A percentile compares a stretch with the other conserved stretches of the same genome.
These are phyloP conservation scores for Metarhizium guizhouense DNA, from an alignment of 2,329 filamentous ascomycete genomes.

Conservation along the genomic window DNA sequence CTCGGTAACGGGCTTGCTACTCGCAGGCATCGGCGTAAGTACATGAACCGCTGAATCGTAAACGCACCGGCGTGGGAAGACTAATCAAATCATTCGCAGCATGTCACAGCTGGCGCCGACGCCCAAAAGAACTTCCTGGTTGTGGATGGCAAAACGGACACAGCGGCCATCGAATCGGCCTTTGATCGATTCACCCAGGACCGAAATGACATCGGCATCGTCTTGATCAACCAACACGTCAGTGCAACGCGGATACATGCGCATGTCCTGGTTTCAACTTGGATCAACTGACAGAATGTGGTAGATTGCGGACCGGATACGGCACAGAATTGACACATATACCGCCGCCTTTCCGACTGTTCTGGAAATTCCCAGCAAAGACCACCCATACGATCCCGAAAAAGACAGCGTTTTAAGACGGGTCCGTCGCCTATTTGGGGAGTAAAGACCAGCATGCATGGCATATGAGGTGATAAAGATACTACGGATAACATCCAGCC, in stretches of 20 bases:
- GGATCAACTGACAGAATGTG: not conserved
- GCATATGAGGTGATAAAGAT: not conserved
- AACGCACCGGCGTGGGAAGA: not conserved
- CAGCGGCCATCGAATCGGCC: slow-evolving; percentile 73
- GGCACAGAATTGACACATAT: slow-evolving; percentile 82
- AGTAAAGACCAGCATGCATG: slow-evolving; percentile 36
- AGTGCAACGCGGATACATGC: slow-evolving; percentile 16
- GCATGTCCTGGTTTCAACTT: not conserved
- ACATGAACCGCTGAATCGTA: not conserved
- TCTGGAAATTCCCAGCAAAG: slow-evolving; percentile 95
- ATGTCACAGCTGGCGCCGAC: slow-evolving; percentile 82
- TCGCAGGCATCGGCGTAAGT: slow-evolving; percentile 85
- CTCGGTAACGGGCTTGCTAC: slow-evolving; percentile 88
- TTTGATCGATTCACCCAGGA: slow-evolving; percentile 84
- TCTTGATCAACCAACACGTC: slow-evolving; percentile 97
- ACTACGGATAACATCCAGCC: not conserved
- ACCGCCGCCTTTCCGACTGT: slow-evolving; percentile 93
- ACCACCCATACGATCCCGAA: slow-evolving; percentile 97
- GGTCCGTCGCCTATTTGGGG: slow-evolving; percentile 59
- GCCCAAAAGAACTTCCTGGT: slow-evolving; percentile 97
- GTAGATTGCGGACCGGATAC: slow-evolving; percentile 89
- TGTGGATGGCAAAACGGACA: slow-evolving; percentile 90
- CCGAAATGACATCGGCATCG: slow-evolving; percentile 92
- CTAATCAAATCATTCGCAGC: slow-evolving; percentile 39
- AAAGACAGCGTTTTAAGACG: slow-evolving; percentile 95